phyloP scores from a whole-genome alignment of 257 asterid species.

The Solanum appendiculatum region DNA sequence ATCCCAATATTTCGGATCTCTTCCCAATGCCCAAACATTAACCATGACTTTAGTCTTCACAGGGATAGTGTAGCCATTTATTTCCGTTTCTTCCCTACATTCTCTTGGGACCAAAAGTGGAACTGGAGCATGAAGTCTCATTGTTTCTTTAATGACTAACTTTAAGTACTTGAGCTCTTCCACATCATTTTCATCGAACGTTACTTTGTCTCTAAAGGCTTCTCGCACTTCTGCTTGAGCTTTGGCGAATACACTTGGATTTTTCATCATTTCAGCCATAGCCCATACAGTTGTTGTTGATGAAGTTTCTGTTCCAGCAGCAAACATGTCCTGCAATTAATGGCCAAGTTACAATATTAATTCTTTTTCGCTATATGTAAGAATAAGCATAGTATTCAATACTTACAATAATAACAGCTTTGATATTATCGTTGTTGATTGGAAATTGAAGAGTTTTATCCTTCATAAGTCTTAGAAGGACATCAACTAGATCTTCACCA shows the following conservation, averaged over 20 bases:
- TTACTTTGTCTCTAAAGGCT: background rate
- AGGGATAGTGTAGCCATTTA: background rate
- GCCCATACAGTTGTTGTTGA: no score
- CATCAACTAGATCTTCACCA: no score
- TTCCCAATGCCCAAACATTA: background rate
- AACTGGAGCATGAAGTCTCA: background rate
- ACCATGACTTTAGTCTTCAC: background rate
- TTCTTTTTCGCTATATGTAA: no score
- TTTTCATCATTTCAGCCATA: no score
- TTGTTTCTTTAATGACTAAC: background rate
- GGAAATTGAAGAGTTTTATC: background rate
- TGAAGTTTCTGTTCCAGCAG: no score
- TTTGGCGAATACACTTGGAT: no score
- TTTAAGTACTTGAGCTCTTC: background rate
- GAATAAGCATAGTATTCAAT: no score
- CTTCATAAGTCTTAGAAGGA: no score
- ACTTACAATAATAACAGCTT: background rate
- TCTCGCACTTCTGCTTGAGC: background rate
- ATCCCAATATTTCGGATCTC: background rate
- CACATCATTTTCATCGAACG: background rate
- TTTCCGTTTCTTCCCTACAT: background rate
- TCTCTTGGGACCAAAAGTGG: slow-evolving; percentile 1
- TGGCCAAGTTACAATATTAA: no score
- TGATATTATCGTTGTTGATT: background rate
- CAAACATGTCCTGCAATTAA: no score